phyloP scores from a whole-genome alignment of 306 rosid genomes.

The Vachellia pachyceras region DNA sequence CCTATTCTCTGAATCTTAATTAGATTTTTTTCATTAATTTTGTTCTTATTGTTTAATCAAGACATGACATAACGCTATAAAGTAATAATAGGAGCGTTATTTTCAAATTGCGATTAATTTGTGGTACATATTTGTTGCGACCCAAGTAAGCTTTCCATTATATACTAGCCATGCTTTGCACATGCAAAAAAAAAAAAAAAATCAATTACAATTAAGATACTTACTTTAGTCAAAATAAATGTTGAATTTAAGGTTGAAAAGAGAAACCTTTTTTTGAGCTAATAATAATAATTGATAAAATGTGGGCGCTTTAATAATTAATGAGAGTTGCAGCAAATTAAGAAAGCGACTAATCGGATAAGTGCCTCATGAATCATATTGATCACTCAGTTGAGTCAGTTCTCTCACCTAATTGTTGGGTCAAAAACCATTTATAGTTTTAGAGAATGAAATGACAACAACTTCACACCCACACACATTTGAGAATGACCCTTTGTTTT shows the following conservation, averaged over 20 bases:
- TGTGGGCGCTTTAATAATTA: no score
- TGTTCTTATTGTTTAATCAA: background rate
- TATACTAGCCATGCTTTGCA: background rate
- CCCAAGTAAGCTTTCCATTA: no score
- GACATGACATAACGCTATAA: background rate
- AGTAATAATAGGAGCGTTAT: background rate
- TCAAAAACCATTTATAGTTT: constrained; percentile 1
- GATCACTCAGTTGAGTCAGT: background rate
- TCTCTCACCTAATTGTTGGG: constrained; percentile 6
- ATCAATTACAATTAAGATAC: background rate
- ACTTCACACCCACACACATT: background rate
- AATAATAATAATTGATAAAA: background rate
- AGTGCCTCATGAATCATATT: constrained; percentile 12
- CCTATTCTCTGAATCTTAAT: background rate
- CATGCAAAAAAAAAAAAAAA: background rate
- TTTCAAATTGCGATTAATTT: background rate
- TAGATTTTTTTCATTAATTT: background rate
- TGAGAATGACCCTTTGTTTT: constrained; percentile 15
- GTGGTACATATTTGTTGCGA: background rate
- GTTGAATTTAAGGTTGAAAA: constrained; percentile 5
- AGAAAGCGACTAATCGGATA: constrained; percentile 12
- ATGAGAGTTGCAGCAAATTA: background rate
- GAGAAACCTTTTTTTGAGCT: background rate
- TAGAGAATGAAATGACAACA: background rate
- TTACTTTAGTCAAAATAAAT: background rate